phyloP scores from a whole-genome alignment of 1,139 yeast genomes.

The Hanseniaspora sp. region DNA sequence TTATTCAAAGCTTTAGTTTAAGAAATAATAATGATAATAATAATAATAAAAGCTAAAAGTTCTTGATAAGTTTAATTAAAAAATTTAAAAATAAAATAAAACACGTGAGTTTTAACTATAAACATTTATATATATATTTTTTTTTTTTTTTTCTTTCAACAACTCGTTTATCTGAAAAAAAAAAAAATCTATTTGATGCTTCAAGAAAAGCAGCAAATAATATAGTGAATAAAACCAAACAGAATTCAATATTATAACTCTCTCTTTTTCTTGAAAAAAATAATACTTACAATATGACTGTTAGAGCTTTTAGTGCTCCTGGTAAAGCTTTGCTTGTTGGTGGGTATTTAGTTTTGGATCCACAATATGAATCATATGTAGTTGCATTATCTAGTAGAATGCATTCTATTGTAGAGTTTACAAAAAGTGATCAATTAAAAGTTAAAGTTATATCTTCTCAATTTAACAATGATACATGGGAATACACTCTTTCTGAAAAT shows the following conservation, averaged over 20 bases:
- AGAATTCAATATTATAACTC: too few species aligned
- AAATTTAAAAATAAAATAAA: too few species aligned
- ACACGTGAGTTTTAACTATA: too few species aligned
- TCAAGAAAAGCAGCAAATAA: background rate
- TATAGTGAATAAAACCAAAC: background rate
- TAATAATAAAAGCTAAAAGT: too few species aligned
- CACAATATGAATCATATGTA: conserved; percentile 62
- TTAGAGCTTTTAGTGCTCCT: conserved; percentile 64
- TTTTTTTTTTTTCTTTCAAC: too few species aligned
- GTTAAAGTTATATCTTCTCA: conserved; percentile 65
- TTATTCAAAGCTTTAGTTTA: too few species aligned
- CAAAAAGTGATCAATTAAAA: conserved; percentile 17
- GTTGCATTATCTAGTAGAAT: conserved; percentile 83
- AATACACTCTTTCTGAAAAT: conserved; percentile 33
- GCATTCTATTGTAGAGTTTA: conserved; percentile 52
- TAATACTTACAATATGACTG: background rate
- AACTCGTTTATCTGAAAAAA: background rate
- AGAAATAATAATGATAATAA: too few species aligned
- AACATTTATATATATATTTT: too few species aligned
- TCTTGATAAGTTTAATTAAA: too few species aligned
- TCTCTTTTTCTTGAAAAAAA: too few species aligned
- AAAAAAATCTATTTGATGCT: background rate
- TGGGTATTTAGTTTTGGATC: conserved; percentile 82
- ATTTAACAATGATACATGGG: conserved; percentile 62
- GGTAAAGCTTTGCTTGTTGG: conserved; percentile 93